Conservation (phyloP, 1,284 basidiomycete species). For the Earliella scabrosa region DNA sequence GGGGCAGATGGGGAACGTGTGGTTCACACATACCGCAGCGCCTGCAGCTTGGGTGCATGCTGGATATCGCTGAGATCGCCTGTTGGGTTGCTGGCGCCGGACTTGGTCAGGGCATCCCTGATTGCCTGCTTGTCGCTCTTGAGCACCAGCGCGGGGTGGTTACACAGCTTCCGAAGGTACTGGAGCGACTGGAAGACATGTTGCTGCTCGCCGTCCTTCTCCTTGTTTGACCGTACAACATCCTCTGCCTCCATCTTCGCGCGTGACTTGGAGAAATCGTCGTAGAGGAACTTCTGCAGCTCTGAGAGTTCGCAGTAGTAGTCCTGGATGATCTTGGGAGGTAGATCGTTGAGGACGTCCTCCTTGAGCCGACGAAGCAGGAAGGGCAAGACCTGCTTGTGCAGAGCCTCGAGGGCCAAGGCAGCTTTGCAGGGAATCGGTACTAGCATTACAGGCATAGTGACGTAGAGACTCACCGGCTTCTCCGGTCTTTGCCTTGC, state of each 20-base stretch:
- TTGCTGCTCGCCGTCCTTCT: slow-evolving; percentile 60
- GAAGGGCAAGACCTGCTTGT: slow-evolving; percentile 99
- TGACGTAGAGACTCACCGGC: slow-evolving; percentile 87
- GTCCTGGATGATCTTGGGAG: slow-evolving; percentile 99
- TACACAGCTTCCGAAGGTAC: slow-evolving; percentile 97
- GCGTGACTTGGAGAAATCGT: slow-evolving; percentile 88
- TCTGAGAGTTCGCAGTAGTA: slow-evolving; percentile 98
- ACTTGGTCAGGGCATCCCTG: slow-evolving; percentile 64
- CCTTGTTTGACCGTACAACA: slow-evolving; percentile 53
- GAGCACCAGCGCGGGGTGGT: slow-evolving; percentile 92
- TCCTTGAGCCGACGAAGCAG: slow-evolving; percentile 96
- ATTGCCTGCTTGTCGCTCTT: slow-evolving; percentile 70
- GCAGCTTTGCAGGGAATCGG: slow-evolving; percentile 67
- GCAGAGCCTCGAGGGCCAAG: slow-evolving; percentile 92
- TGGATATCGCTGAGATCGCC: slow-evolving; percentile 76
- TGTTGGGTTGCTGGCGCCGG: slow-evolving; percentile 42
- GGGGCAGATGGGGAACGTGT: slow-evolving; percentile 1
- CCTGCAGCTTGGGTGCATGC: slow-evolving; percentile 94
- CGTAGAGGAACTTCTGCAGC: slow-evolving; percentile 92
- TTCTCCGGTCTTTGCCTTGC: slow-evolving; percentile 94
- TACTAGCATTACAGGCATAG: no score
- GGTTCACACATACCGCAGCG: slow-evolving; percentile 69
- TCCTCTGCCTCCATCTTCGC: slow-evolving; percentile 70
- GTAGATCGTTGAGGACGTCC: slow-evolving; percentile 94
- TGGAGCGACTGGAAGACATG: slow-evolving; percentile 97